Conservation (phyloP, 768 basidiomycete genomes). For the Boletus eberwhitei region DNA sequence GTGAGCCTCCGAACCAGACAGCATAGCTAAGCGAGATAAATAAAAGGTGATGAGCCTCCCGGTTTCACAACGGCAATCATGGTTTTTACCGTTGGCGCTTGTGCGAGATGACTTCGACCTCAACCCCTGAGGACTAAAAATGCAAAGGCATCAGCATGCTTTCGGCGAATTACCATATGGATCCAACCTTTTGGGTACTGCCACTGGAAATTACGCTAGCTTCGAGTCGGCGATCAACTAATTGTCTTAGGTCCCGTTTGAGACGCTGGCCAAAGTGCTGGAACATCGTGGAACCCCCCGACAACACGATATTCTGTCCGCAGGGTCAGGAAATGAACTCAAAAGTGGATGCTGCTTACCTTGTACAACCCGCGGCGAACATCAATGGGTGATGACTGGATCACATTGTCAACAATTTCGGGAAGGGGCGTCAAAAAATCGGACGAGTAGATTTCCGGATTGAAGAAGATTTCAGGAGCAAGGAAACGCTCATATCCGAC, state of each 20-base stretch:
- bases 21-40: constrained; percentile 56
- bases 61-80: neutral
- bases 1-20: constrained; percentile 97
- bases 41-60: constrained; percentile 6
- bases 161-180: neutral
- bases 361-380: constrained; percentile 96
- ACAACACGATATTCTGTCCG: constrained; percentile 90
- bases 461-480: constrained; percentile 99
- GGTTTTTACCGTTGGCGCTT: constrained; percentile 81
- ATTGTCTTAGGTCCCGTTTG: constrained; percentile 90
- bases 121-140: constrained; percentile 86
- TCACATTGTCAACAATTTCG: constrained; percentile 93
- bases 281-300: constrained; percentile 99
- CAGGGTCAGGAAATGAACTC: neutral
- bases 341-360: constrained; percentile 37
- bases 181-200: constrained; percentile 64
- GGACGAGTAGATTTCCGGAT: constrained; percentile 96
- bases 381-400: constrained; percentile 94
- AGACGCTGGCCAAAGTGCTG: constrained; percentile 96
- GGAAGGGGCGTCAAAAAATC: constrained; percentile 97
- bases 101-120: constrained; percentile 97
- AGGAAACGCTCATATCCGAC: constrained; percentile 99
- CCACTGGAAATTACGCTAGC: constrained; percentile 73
- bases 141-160: constrained; percentile 1
- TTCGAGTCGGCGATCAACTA: constrained; percentile 89